A percentile compares a stretch with the other conserved stretches of the same genome.
These are phyloP conservation scores for Leucoagaricus sp. DNA, from an alignment of 1,284 basidiomycete genomes.

Conservation along the genomic window DNA sequence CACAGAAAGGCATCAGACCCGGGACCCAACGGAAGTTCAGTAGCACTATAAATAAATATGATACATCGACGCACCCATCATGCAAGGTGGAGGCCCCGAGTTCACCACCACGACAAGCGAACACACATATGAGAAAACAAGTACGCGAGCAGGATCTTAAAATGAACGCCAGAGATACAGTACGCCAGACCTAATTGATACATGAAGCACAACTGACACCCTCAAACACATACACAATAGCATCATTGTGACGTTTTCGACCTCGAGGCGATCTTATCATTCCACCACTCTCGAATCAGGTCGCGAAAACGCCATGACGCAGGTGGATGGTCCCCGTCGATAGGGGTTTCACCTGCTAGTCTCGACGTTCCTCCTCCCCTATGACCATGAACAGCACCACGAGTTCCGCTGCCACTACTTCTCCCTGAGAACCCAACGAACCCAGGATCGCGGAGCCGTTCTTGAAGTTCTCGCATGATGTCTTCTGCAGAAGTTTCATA, in stretches of 20 bases:
- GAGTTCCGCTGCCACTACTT: slow-evolving; percentile 2
- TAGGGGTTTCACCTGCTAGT: not conserved
- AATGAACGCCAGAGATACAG: slow-evolving; percentile 8
- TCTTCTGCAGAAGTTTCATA: slow-evolving; percentile 56
- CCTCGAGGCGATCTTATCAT: slow-evolving; percentile 11
- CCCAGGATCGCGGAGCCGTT: slow-evolving; percentile 19
- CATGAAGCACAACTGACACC: not conserved
- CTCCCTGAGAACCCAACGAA: slow-evolving; percentile 2
- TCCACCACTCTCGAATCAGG: slow-evolving; percentile 14
- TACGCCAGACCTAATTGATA: slow-evolving; percentile 14
- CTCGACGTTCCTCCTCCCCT: not conserved
- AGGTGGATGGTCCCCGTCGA: slow-evolving; percentile 14
- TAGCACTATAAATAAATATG: not conserved
- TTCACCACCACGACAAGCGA: not conserved
- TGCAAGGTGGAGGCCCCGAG: slow-evolving; percentile 1
- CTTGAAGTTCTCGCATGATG: slow-evolving; percentile 47
- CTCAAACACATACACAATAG: not conserved
- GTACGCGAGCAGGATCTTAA: not conserved
- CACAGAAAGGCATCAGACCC: too few species aligned
- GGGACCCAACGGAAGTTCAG: not conserved
- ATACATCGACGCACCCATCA: not conserved
- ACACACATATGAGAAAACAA: not conserved
- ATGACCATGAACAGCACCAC: slow-evolving; percentile 8
- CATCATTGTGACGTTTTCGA: not conserved
- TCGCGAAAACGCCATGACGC: slow-evolving; percentile 14